Base-by-base conservation (phyloP, 1,139 yeast species). In the Debaryomyces nepalensis region DNA sequence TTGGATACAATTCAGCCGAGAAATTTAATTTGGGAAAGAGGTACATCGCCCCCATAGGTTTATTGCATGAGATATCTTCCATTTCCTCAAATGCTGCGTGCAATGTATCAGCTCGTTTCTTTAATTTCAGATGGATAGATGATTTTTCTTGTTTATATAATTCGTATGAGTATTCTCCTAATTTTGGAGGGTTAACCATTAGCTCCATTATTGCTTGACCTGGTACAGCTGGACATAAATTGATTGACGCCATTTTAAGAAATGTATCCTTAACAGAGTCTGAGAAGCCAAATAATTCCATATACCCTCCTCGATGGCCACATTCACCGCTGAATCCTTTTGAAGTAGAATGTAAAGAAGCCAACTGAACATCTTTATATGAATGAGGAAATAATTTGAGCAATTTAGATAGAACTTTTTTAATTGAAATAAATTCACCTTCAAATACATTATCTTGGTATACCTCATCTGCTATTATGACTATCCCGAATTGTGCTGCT, bases 281-380 rank as follows among this genome's bases (percentile, higher is more conserved):
- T 19, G 77, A 70, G 64, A 93, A 87, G 1, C 97, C 97, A 11
- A 84, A 79, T 10, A 91, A 70, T 66, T 93, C 99, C 95, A 93
- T 87, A 73, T 91, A 95, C 3, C 99, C 99, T 57, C 98, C 99
- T 67, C 99, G 84, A 70, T 93, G 99, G 45, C 99, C 99, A 75
- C 99, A 93, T 69, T 93, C 99, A 46, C 99, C 99, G 53, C 90
- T 80, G 57, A 90, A 88, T 61, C 99, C 99, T 69, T 93, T 93
- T 12, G 98, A 91, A 29, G 96, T 90, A 11, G 98, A 90, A 64
- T 93, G 98, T 52, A 93, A 73, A 2, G 98, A 91, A 2, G 95
- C 98, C 48, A 95, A 76, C 59, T 90, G 96, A 33, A 93, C 95
- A 46, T 81, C 73, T 44, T 77, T 76, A 62, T 82, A 91, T 42